These are phyloP conservation scores for Lanmaoa rubissima DNA, from an alignment of 768 basidiomycete species.

Conservation along the genomic window DNA sequence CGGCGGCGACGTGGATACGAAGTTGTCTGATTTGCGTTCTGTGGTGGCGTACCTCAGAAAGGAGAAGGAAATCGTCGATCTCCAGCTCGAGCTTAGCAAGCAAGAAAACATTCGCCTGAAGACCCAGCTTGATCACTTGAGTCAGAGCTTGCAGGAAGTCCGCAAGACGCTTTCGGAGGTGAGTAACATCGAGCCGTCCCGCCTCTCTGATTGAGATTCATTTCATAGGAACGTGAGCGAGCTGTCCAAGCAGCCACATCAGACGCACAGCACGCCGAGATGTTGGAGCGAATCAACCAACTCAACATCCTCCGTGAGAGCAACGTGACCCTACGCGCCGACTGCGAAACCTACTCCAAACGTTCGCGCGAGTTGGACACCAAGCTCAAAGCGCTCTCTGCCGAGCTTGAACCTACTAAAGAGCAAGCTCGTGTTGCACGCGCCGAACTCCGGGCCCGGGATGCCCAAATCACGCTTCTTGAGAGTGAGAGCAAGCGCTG, in stretches of 20 bases:
- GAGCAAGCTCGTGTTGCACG: slow-evolving; percentile 63
- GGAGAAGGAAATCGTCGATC: slow-evolving; percentile 90
- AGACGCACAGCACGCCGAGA: slow-evolving; percentile 77
- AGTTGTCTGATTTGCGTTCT: slow-evolving; percentile 70
- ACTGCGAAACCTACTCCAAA: slow-evolving; percentile 69
- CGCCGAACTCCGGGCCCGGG: slow-evolving; percentile 74
- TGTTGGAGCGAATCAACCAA: slow-evolving; percentile 84
- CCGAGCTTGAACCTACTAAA: slow-evolving; percentile 71
- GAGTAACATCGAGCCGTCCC: slow-evolving; percentile 7
- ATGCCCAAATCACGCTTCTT: slow-evolving; percentile 62
- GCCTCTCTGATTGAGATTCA: not conserved
- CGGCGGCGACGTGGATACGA: slow-evolving; percentile 54
- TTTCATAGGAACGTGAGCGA: slow-evolving; percentile 71
- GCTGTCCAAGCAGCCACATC: slow-evolving; percentile 69
- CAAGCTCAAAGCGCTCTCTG: slow-evolving; percentile 54
- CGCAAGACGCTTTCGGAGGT: slow-evolving; percentile 72
- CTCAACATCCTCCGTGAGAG: slow-evolving; percentile 84
- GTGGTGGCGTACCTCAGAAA: slow-evolving; percentile 81
- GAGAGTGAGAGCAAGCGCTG: slow-evolving; percentile 77
- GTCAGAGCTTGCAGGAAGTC: slow-evolving; percentile 67
- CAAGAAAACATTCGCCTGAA: slow-evolving; percentile 74
- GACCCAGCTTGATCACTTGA: slow-evolving; percentile 71
- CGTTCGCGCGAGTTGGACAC: slow-evolving; percentile 64
- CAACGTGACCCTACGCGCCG: slow-evolving; percentile 79
- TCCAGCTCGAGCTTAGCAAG: slow-evolving; percentile 78